Base-by-base conservation (phyloP, 257 asterid species). In the Anisodus tanguticus region DNA sequence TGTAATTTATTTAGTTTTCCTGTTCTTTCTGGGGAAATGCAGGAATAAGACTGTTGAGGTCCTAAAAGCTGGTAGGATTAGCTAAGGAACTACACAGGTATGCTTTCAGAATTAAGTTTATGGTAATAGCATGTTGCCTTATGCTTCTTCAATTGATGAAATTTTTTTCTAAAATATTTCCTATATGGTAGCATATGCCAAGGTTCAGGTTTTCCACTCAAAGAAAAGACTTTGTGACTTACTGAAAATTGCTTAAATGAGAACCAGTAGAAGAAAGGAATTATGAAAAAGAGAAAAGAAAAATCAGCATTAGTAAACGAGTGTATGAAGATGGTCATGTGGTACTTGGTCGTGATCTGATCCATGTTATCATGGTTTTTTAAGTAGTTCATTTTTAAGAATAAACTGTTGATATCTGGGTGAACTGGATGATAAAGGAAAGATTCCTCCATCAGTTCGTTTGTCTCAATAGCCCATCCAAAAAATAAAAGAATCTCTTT, bases 61-160 rank as follows among this genome's bases (percentile, higher is more conserved):
- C 62, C 91, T 68, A 72, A 89, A 92, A 85, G 85, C 95, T 49
- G 94, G 97, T 80, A 93, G 86, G 90, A 86, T 93, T 79, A 92
- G 88, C 89, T 85, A 94, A 80, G 98, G 98, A 72, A 84, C 80
- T 43, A 87, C 93, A 37, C 97, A 95, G 98, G 98, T 94, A 22
- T 22, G 26, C 26, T 22, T 22, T 79, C 7, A 41, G 31, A 22
- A 39, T 39, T 35, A 4, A n/a, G 58, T 43, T n/a, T n/a, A 16
- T 43, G 35, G 35, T 2, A 17, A n/a, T 17, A 0, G 43, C n/a
- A 39, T 39, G 16, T 9, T 45, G 58, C 17, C 17, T 43, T 70
- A 43, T 70, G 35, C 26, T n/a, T 70, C 55, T 70, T 41, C 35
- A 17, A 70, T 43, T 70, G 35, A 70, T 70, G 57, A 17, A 22